phyloP scores from a whole-genome alignment of 1,284 basidiomycete genomes.

The Boletus sp. region DNA sequence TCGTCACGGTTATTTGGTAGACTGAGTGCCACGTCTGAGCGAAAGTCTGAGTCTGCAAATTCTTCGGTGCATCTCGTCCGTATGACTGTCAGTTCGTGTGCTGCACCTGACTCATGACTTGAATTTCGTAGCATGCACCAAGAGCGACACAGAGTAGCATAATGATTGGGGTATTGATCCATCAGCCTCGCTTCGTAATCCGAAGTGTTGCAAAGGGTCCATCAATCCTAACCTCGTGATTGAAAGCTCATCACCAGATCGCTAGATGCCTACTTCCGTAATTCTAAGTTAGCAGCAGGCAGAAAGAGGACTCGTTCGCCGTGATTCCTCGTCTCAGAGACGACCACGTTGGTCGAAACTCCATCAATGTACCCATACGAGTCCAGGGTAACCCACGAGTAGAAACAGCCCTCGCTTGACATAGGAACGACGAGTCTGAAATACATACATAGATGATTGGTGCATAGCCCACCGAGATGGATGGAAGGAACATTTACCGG shows the following conservation, averaged over 20 bases:
- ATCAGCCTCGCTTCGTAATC: too few relatives aligned
- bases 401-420: constrained; percentile 19
- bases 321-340: background rate
- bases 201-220: background rate
- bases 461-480: background rate
- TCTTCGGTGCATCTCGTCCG: too few relatives aligned
- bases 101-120: too few relatives aligned
- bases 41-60: too few relatives aligned
- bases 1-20: too few relatives aligned
- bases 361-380: constrained; percentile 27
- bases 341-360: constrained; percentile 22
- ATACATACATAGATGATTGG: background rate
- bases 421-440: constrained; percentile 15
- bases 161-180: too few relatives aligned
- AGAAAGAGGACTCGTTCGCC: constrained; percentile 13
- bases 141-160: too few relatives aligned
- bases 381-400: constrained; percentile 21
- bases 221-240: background rate
- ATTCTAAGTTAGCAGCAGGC: constrained; percentile 13
- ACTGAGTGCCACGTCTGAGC: too few relatives aligned
- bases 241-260: background rate
- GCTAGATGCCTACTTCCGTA: constrained; percentile 4
- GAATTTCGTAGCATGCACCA: too few relatives aligned
- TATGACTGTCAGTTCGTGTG: too few relatives aligned
- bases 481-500: constrained; percentile 3